phyloP scores from a whole-genome alignment of 192 early-diverging fungal species.

The Backusella parvicylindrica region DNA sequence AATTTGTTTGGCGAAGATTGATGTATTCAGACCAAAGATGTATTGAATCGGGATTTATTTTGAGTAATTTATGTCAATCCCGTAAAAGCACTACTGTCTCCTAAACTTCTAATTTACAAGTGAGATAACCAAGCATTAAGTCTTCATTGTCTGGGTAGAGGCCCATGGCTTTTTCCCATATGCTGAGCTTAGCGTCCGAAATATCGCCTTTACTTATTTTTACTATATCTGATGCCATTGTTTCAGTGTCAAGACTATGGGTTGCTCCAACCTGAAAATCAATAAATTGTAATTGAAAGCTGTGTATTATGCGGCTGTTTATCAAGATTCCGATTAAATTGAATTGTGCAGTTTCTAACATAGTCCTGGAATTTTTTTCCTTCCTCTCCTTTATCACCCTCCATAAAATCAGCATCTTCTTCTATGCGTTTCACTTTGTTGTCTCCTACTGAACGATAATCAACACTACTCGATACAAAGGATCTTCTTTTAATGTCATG shows the following conservation, averaged over 20 bases:
- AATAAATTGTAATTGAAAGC: slow-evolving; percentile 50
- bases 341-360: slow-evolving; percentile 30
- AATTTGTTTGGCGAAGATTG: slow-evolving; percentile 52
- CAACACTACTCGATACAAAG: slow-evolving; percentile 16
- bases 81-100: slow-evolving; percentile 38
- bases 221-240: neutral
- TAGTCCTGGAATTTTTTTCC: slow-evolving; percentile 39
- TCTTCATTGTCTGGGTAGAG: slow-evolving; percentile 44
- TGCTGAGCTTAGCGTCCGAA: slow-evolving; percentile 50
- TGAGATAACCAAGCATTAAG: slow-evolving; percentile 43
- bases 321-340: slow-evolving; percentile 24
- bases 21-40: slow-evolving; percentile 55
- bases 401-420: slow-evolving; percentile 21
- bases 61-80: slow-evolving; percentile 49
- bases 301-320: slow-evolving; percentile 42
- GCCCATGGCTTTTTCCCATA: slow-evolving; percentile 50
- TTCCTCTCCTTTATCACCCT: slow-evolving; percentile 28
- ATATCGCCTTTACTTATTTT: slow-evolving; percentile 35
- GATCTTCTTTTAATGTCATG: neutral
- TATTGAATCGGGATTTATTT: slow-evolving; percentile 33
- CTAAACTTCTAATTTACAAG: slow-evolving; percentile 42
- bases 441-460: slow-evolving; percentile 46
- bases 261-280: slow-evolving; percentile 46
- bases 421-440: slow-evolving; percentile 32
- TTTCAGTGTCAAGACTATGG: slow-evolving; percentile 13